Evolutionary conservation across 495 filamentous ascomycete genomes (phyloP), one percentile per base, ranked within the genome.

Genomic region (Podospora bellae-mahoneyi): DNA sequence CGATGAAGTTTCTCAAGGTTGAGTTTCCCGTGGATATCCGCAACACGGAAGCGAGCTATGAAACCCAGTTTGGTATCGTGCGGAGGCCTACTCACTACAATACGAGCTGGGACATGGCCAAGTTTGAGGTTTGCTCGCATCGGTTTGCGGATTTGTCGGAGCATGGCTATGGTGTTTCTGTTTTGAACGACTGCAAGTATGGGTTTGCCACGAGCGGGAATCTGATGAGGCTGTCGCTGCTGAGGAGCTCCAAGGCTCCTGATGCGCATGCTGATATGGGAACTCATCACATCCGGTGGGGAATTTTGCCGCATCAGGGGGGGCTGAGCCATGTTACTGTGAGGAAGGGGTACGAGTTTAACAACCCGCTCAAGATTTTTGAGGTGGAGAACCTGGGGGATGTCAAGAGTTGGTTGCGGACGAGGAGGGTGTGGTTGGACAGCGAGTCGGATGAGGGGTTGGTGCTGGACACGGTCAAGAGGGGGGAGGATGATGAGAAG

Each of bases 261-360:
- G 95, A 99, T 75, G 94, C 90, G 15, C 89, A 97, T 74, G 95
- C 95, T 64, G 95, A 99, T 78, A 99, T 99, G 95, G 94, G 94
- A 48, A 85, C 85, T 39, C 95, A 99, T 78, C 81, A 82, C 71
- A 92, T 97, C 73, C 90, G 91, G 67, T 99, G 96, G 83, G 95
- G 92, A 7, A 94, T 99, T 65, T 80, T 97, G 44, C 95, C 95
- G 15, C 95, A 99, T 73, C 69, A 82, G 18, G 94, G 94, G 4
- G 74, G 79, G 0, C 83, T 97, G 4, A 85, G 89, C 59, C 78
- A 86, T 32, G 85, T 85, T 58, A 97, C 92, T 1, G 86, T 99
- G 60, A 88, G 91, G 44, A 90, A 91, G 20, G 95, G 91, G 2
- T 91, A 87, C 71, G 90, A 96, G 70, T 97, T 99, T 84, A 97